Evolutionary conservation across 768 basidiomycete species (phyloP).

Genomic region (Serendipita sp.): DNA sequence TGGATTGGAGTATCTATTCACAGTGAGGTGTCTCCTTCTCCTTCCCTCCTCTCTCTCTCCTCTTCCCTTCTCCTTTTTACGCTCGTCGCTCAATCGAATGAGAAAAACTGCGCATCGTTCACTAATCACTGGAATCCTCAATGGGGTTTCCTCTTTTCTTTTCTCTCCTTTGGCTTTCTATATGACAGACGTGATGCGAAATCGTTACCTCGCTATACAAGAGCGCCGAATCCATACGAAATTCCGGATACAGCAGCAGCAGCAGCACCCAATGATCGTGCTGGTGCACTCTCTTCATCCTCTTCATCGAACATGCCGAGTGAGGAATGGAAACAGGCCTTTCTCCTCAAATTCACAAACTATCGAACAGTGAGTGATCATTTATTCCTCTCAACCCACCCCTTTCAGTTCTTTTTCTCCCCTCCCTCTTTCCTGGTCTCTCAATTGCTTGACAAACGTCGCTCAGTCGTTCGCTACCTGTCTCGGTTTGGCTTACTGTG

Average conservation of each 20-base stretch:
- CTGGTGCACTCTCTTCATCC: too few relatives aligned
- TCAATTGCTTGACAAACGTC: too few relatives aligned
- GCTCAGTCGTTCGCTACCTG: too few relatives aligned
- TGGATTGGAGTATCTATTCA: slow-evolving; percentile 68
- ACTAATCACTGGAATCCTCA: too few relatives aligned
- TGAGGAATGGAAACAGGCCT: slow-evolving; percentile 46
- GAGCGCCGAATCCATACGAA: slow-evolving; percentile 58
- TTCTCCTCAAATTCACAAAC: slow-evolving; percentile 45
- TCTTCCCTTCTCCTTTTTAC: background rate
- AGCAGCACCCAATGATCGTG: slow-evolving; percentile 8
- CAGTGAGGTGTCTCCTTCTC: slow-evolving; percentile 42
- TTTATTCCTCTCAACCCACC: background rate
- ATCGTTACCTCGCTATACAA: slow-evolving; percentile 44
- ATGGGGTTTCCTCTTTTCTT: too few relatives aligned
- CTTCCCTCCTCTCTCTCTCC: background rate
- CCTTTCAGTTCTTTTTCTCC: too few relatives aligned
- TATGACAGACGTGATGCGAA: slow-evolving; percentile 51
- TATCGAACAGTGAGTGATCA: slow-evolving; percentile 41
- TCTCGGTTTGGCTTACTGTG: too few relatives aligned
- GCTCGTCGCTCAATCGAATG: too few relatives aligned
- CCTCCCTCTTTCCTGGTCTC: too few relatives aligned
- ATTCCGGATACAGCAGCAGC: slow-evolving; percentile 11
- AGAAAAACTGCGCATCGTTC: too few relatives aligned
- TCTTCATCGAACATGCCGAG: slow-evolving; percentile 34
- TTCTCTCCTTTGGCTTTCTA: too few relatives aligned